Conservation (phyloP, 441 rosid species). For the Arabidopsis hybrid region DNA sequence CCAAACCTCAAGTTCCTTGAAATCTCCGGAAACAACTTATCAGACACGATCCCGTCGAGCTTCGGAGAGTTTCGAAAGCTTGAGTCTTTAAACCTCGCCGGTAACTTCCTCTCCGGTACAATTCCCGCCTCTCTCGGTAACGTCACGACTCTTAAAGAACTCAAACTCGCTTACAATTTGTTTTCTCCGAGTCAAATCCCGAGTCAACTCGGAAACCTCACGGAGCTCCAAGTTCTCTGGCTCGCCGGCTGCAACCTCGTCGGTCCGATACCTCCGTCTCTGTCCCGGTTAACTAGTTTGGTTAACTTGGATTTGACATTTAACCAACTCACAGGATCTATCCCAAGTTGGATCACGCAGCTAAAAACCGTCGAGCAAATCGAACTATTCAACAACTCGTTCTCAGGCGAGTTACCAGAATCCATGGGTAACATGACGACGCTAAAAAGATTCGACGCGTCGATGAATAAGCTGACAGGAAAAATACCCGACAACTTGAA, state of each 20-base stretch:
- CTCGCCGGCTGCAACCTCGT: constrained; percentile 55
- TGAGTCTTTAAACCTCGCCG: constrained; percentile 52
- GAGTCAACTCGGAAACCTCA: constrained; percentile 57
- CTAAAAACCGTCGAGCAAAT: constrained; percentile 53
- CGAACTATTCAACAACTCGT: constrained; percentile 63
- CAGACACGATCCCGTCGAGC: constrained; percentile 56
- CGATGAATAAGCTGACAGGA: constrained; percentile 60
- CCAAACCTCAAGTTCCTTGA: constrained; percentile 49
- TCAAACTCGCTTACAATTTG: constrained; percentile 58
- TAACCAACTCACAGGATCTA: constrained; percentile 54
- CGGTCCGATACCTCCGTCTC: constrained; percentile 53
- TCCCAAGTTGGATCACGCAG: constrained; percentile 58
- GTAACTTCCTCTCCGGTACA: constrained; percentile 56
- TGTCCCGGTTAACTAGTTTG: constrained; percentile 44
- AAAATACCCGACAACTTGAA: constrained; percentile 62
- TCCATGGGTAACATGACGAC: constrained; percentile 52
- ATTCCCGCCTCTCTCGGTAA: constrained; percentile 59
- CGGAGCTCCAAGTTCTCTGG: constrained; percentile 63
- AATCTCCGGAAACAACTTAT: constrained; percentile 61
- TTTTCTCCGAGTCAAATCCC: constrained; percentile 56
- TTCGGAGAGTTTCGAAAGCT: constrained; percentile 58
- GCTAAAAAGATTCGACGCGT: constrained; percentile 60
- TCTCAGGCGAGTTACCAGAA: constrained; percentile 61
- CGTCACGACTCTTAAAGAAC: constrained; percentile 54
- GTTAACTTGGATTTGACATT: constrained; percentile 54